Percentiles rank a stretch among this genome's conserved stretches.
These are phyloP conservation scores for Trametes elegans DNA, from an alignment of 768 basidiomycete species.

Conservation along the genomic window DNA sequence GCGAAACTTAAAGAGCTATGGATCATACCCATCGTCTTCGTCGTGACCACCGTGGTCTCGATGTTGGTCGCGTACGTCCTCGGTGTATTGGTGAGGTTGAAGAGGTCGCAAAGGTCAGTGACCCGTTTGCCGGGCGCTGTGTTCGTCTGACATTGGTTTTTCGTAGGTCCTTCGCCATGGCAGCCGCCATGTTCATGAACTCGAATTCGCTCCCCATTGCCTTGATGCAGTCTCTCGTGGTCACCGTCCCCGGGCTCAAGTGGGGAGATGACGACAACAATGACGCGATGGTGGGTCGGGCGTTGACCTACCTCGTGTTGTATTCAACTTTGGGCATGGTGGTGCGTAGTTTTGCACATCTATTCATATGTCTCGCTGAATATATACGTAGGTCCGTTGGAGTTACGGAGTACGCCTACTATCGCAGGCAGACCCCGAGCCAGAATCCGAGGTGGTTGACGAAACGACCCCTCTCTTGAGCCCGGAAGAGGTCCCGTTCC, in stretches of 20 bases:
- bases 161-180: slow-evolving; percentile 71
- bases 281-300: slow-evolving; percentile 89
- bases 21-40: slow-evolving; percentile 85
- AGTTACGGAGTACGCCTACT: slow-evolving; percentile 88
- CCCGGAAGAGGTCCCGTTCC: slow-evolving; percentile 28
- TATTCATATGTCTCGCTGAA: background rate
- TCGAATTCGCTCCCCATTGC: slow-evolving; percentile 95
- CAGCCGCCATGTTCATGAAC: slow-evolving; percentile 89
- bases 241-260: slow-evolving; percentile 78
- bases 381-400: slow-evolving; percentile 69
- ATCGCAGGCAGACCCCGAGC: slow-evolving; percentile 62
- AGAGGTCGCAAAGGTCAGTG: slow-evolving; percentile 68
- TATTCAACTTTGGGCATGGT: slow-evolving; percentile 97
- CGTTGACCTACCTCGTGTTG: slow-evolving; percentile 84
- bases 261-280: slow-evolving; percentile 81
- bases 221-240: slow-evolving; percentile 85
- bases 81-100: slow-evolving; percentile 62
- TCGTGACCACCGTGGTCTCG: slow-evolving; percentile 69
- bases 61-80: slow-evolving; percentile 65
- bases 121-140: background rate
- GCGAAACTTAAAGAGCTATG: slow-evolving; percentile 80
- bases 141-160: background rate
- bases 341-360: slow-evolving; percentile 42
- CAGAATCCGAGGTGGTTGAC: slow-evolving; percentile 25
- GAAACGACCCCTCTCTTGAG: slow-evolving; percentile 39